Conservation (phyloP, 768 basidiomycete genomes). For the Sarcodon aspratus region DNA sequence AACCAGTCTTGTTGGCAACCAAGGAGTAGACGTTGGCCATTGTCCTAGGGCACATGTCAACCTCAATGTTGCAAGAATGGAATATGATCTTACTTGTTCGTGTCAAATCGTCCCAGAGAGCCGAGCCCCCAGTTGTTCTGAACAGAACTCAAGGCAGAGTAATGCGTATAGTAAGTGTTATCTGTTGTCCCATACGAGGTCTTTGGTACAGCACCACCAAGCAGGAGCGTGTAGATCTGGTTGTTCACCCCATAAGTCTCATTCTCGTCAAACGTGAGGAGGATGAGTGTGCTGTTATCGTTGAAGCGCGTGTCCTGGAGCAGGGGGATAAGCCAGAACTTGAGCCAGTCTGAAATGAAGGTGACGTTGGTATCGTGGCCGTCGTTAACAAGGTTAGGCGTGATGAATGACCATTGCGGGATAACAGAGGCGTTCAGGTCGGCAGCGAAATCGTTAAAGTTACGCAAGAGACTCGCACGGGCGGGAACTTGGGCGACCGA, state of each 20-base stretch:
- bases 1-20: slow-evolving; percentile 35
- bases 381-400: slow-evolving; percentile 49
- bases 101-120: slow-evolving; percentile 47
- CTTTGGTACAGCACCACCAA: slow-evolving; percentile 34
- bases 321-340: slow-evolving; percentile 39
- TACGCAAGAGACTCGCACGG: slow-evolving; percentile 35
- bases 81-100: slow-evolving; percentile 27
- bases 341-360: slow-evolving; percentile 33
- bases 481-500: slow-evolving; percentile 30
- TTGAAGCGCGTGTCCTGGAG: slow-evolving; percentile 43
- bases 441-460: slow-evolving; percentile 50
- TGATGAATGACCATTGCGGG: slow-evolving; percentile 52
- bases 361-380: slow-evolving; percentile 48
- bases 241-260: slow-evolving; percentile 32
- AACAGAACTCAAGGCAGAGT: slow-evolving; percentile 43
- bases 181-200: slow-evolving; percentile 33
- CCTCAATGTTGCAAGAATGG: neutral
- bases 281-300: slow-evolving; percentile 38
- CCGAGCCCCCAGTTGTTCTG: slow-evolving; percentile 52
- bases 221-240: slow-evolving; percentile 29
- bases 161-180: slow-evolving; percentile 48
- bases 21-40: slow-evolving; percentile 39
- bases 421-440: slow-evolving; percentile 39
- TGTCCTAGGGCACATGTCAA: slow-evolving; percentile 9
- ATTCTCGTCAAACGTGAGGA: slow-evolving; percentile 56